Evolutionary conservation across 768 basidiomycete genomes (phyloP).

Genomic region (Boletus rex-veris): DNA sequence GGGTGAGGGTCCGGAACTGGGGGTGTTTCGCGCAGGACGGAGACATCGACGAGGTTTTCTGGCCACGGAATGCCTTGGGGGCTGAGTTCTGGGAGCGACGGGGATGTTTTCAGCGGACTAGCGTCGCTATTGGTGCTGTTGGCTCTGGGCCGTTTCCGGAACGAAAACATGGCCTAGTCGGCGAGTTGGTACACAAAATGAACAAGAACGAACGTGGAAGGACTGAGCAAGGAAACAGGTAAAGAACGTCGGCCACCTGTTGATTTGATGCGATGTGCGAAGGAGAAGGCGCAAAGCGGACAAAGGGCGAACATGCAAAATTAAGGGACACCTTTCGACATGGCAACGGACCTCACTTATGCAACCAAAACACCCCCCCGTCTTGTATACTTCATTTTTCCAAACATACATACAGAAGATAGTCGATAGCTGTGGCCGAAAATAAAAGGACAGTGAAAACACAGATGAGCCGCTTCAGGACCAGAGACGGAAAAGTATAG

Average conservation of each 20-base stretch:
- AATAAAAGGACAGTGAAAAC: conserved; percentile 11
- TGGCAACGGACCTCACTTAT: conserved; percentile 24
- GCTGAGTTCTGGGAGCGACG: conserved; percentile 74
- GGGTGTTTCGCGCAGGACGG: conserved; percentile 51
- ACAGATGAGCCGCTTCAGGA: conserved; percentile 11
- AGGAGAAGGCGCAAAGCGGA: conserved; percentile 13
- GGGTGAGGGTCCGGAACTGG: conserved; percentile 31
- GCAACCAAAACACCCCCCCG: background rate
- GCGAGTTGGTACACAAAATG: conserved; percentile 21
- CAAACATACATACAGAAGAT: conserved; percentile 33
- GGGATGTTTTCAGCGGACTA: conserved; percentile 62
- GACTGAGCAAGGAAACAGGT: conserved; percentile 18
- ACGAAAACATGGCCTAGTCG: conserved; percentile 59
- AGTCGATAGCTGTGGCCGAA: conserved; percentile 26
- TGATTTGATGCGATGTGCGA: conserved; percentile 15
- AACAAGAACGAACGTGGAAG: conserved; percentile 20
- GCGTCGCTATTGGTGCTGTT: conserved; percentile 35
- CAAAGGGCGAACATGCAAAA: conserved; percentile 12
- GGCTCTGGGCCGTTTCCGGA: conserved; percentile 61
- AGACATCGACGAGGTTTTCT: conserved; percentile 72
- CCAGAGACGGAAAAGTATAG: conserved; percentile 27
- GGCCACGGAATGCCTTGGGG: conserved; percentile 83
- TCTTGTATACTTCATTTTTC: conserved; percentile 17
- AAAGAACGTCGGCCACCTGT: conserved; percentile 24
- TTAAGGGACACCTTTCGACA: conserved; percentile 22